phyloP scores from a whole-genome alignment of 192 early-diverging fungal genomes.

The Rhizophlyctis rosea region DNA sequence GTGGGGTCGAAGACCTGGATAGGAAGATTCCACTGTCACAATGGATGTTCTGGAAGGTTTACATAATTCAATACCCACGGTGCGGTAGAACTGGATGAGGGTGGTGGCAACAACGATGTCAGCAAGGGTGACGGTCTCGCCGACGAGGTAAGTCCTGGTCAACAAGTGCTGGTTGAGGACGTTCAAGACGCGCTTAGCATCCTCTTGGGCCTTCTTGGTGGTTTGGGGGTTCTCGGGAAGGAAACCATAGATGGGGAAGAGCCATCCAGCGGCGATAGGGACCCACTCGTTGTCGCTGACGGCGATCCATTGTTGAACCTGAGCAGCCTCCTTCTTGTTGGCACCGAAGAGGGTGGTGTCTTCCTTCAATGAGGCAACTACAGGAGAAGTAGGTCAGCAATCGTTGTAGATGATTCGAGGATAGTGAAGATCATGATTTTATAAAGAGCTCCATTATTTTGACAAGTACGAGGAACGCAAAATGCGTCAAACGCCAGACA shows the following conservation, averaged over 20 bases:
- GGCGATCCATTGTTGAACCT: conserved; percentile 49
- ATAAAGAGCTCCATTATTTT: no score
- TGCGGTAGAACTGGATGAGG: conserved; percentile 51
- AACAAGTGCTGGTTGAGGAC: conserved; percentile 77
- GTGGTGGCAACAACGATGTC: conserved; percentile 72
- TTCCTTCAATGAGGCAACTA: conserved; percentile 50
- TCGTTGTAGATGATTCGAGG: conserved; percentile 11
- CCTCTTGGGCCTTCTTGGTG: conserved; percentile 70
- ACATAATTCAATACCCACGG: no score
- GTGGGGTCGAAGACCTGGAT: conserved; percentile 64
- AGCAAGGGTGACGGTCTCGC: conserved; percentile 87
- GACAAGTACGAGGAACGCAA: no score
- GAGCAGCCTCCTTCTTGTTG: conserved; percentile 41
- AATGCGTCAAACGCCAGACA: no score
- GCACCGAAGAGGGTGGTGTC: conserved; percentile 42
- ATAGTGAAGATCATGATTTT: no score
- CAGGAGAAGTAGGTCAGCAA: conserved; percentile 19
- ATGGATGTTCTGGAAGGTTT: no score
- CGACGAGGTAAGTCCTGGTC: conserved; percentile 89
- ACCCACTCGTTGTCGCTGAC: conserved; percentile 53
- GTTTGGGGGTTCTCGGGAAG: conserved; percentile 46
- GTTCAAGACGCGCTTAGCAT: conserved; percentile 57
- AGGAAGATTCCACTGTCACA: no score
- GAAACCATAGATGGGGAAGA: conserved; percentile 49
- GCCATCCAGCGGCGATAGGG: conserved; percentile 42